Percentiles rank a stretch among this genome's conserved stretches.
Conservation (phyloP, 768 basidiomycete species). For the Lactarius trivialis region DNA sequence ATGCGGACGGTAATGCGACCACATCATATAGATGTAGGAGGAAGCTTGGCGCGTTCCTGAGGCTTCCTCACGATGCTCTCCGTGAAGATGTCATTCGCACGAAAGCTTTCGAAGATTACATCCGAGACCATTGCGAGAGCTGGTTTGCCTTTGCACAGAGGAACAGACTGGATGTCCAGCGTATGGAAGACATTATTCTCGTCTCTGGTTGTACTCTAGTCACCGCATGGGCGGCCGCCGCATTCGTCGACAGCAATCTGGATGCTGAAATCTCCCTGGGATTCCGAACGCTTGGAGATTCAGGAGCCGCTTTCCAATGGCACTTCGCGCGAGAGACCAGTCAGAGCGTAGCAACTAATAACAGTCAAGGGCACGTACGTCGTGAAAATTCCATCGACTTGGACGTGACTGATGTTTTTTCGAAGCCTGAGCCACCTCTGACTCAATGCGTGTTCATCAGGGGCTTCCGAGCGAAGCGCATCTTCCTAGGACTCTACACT, state of each 20-base stretch:
- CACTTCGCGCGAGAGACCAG: not conserved
- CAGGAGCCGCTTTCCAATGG: constrained; percentile 1
- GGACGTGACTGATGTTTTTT: not conserved
- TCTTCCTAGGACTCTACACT: not conserved
- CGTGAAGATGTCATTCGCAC: constrained; percentile 7
- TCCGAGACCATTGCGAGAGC: constrained; percentile 5
- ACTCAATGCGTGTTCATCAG: constrained; percentile 15
- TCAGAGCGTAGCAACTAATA: not conserved
- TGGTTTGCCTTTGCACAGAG: constrained; percentile 6
- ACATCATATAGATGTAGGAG: not conserved
- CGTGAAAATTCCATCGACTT: not conserved
- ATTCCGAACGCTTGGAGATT: not conserved
- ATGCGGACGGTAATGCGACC: not conserved
- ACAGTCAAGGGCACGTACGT: not conserved
- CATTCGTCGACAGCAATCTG: not conserved
- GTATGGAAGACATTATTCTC: constrained; percentile 17
- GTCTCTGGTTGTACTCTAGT: constrained; percentile 10
- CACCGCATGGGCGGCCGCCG: constrained; percentile 6
- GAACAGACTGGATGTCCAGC: not conserved
- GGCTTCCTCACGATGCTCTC: not conserved
- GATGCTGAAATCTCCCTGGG: constrained; percentile 1
- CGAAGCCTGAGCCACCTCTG: not conserved
- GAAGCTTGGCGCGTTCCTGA: constrained; percentile 1
- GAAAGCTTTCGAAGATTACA: constrained; percentile 11
- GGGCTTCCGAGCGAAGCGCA: constrained; percentile 15